These are phyloP conservation scores for Cyathus striatus DNA, from an alignment of 768 basidiomycete species.

Conservation along the genomic window DNA sequence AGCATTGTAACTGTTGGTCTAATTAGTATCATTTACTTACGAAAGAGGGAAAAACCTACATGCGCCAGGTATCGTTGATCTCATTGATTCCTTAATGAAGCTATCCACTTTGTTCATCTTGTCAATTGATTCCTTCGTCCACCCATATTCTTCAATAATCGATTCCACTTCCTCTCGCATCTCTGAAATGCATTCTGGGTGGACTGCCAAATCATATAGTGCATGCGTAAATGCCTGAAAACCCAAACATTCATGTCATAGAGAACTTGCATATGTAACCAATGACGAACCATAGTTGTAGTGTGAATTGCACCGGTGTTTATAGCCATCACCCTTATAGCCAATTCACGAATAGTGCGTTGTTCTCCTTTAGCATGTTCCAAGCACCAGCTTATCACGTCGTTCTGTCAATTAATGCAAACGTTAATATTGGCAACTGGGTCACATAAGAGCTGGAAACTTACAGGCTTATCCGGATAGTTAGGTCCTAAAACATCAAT, in stretches of 20 bases:
- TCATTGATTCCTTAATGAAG: constrained; percentile 28
- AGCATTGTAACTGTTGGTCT: background rate
- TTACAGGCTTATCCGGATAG: constrained; percentile 26
- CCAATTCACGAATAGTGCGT: constrained; percentile 10
- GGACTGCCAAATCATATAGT: constrained; percentile 18
- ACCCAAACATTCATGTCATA: background rate
- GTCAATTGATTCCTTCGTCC: constrained; percentile 17
- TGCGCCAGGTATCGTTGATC: constrained; percentile 15
- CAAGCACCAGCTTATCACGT: constrained; percentile 23
- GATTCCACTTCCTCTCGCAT: constrained; percentile 31
- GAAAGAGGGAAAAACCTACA: background rate
- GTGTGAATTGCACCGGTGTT: constrained; percentile 28
- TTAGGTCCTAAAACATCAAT: constrained; percentile 20
- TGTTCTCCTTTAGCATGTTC: constrained; percentile 17
- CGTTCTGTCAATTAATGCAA: constrained; percentile 18
- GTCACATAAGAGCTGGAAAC: constrained; percentile 1
- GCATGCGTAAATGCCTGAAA: constrained; percentile 12
- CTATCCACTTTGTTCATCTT: constrained; percentile 34
- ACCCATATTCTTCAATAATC: constrained; percentile 20
- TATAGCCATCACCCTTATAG: constrained; percentile 14
- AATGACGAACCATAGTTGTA: constrained; percentile 13
- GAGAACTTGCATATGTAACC: background rate
- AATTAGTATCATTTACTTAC: background rate
- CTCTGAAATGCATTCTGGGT: constrained; percentile 16
- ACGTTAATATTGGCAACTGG: background rate